Base-by-base conservation (phyloP, 2,329 filamentous ascomycete genomes). In the Penicillium sclerotigenum region DNA sequence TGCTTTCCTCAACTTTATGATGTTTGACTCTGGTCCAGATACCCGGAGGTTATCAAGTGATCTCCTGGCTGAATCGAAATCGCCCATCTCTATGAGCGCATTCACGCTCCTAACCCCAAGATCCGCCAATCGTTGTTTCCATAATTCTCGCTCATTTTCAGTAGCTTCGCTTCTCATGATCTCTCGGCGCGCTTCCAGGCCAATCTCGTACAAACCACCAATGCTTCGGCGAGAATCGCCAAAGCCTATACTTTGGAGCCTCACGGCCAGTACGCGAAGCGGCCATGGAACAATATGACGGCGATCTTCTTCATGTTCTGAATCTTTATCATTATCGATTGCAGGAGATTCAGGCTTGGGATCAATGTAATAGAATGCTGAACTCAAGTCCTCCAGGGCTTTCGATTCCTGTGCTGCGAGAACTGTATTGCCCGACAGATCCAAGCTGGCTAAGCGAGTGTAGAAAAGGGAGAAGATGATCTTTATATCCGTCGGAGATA, bases 141-240 rank as follows among this genome's bases (percentile, higher is more conserved):
- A 97, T 6, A 88, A 64, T 60, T 81, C 78, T 16, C 80, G 77
- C 22, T 84, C 83, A 0, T 84, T 79, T 48, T 81, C 79, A 10
- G 82, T 80, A 37, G 73, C 70, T 13, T 70, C 75, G 0, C 83
- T 80, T 31, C 75, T 78, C 18, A 77, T 74, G 5, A 90, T 77
- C 54, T 82, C 81, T 2, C 79, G 77, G 18, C 91, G 81, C 2
- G 90, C 90, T 72, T 96, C 91, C 9, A 89, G 77, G 0, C 87
- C 91, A 2, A 97, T 81, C 60, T 96, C 91, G 70, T 96, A 96
- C 70, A 96, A 90, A 42, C 89, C 89, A 81, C 94, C 93, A 55
- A 99, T 87, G 4, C 90, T 89, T 59, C 92, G 83, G 5, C 93
- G 82, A 47, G 87, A 84, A 73, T 99, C 94, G 4, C 87, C 87